Evolutionary conservation across 805 yeast species (phyloP).

Genomic region (Suhomyces sp.): DNA sequence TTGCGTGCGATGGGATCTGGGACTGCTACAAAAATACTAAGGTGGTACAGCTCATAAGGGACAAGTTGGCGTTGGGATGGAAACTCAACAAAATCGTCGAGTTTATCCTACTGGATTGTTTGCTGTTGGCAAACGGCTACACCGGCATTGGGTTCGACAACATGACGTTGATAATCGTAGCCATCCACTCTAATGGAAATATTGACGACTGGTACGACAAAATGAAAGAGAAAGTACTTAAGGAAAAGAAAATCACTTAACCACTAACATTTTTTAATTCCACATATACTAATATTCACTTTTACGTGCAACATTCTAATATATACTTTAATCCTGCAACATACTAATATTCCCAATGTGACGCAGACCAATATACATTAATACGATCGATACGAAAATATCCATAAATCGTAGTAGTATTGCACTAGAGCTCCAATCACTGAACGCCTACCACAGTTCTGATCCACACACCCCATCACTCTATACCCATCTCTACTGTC

Average conservation of each 20-base stretch:
- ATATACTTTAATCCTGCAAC: background rate
- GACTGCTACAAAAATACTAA: constrained; percentile 53
- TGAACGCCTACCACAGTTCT: too few species aligned
- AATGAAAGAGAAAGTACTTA: constrained; percentile 41
- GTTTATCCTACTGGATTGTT: constrained; percentile 59
- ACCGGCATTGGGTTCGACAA: constrained; percentile 83
- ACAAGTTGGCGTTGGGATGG: constrained; percentile 55
- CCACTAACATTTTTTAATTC: background rate
- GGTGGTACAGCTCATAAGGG: constrained; percentile 52
- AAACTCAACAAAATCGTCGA: constrained; percentile 58
- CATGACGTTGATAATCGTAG: constrained; percentile 72
- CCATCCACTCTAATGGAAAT: constrained; percentile 47
- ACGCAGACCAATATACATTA: background rate
- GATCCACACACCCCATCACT: too few species aligned
- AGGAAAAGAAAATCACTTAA: constrained; percentile 4
- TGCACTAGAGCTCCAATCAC: too few species aligned
- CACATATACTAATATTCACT: too few species aligned
- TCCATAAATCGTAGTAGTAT: too few species aligned
- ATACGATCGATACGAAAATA: background rate
- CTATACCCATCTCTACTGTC: background rate
- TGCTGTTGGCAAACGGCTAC: constrained; percentile 65
- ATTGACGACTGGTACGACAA: constrained; percentile 57
- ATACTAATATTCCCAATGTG: background rate
- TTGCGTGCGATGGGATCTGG: constrained; percentile 49
- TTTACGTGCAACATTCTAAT: background rate